Conservation (phyloP, 495 filamentous ascomycete genomes). For the Penicillium paradoxum region DNA sequence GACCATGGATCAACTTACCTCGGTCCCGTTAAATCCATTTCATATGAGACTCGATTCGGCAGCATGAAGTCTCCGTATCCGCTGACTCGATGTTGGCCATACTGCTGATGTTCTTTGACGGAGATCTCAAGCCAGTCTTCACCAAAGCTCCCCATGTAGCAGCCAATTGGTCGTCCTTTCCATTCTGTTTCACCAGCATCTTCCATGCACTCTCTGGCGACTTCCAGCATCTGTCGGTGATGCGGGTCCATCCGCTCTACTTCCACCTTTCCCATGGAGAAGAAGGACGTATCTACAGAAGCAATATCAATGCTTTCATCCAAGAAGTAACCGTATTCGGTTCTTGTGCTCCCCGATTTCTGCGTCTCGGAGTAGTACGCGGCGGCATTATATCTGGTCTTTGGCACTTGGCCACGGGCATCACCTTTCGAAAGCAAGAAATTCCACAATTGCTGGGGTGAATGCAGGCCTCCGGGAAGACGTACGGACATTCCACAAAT, state of each 20-base stretch:
- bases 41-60: conserved; percentile 30
- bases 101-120: conserved; percentile 22
- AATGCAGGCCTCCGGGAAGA: conserved; percentile 39
- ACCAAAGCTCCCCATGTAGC: conserved; percentile 45
- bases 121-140: conserved; percentile 33
- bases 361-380: conserved; percentile 11
- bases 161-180: conserved; percentile 42
- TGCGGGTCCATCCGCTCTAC: conserved; percentile 53
- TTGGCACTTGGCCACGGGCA: conserved; percentile 29
- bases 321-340: conserved; percentile 47
- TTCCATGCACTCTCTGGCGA: conserved; percentile 33
- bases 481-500: conserved; percentile 46
- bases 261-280: conserved; percentile 40
- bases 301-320: conserved; percentile 25
- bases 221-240: conserved; percentile 53
- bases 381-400: conserved; percentile 21
- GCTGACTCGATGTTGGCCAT: conserved; percentile 14
- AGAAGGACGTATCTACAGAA: conserved; percentile 20
- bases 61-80: conserved; percentile 27
- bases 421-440: conserved; percentile 35
- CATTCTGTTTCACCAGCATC: conserved; percentile 41
- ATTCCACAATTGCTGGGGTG: conserved; percentile 27
- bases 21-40: conserved; percentile 26
- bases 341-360: conserved; percentile 20
- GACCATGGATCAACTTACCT: conserved; percentile 14